A percentile compares a stretch with the other conserved stretches of the same genome.
Conservation (phyloP, 2,329 filamentous ascomycete species). For the Ophiostoma novo-ulmi region DNA sequence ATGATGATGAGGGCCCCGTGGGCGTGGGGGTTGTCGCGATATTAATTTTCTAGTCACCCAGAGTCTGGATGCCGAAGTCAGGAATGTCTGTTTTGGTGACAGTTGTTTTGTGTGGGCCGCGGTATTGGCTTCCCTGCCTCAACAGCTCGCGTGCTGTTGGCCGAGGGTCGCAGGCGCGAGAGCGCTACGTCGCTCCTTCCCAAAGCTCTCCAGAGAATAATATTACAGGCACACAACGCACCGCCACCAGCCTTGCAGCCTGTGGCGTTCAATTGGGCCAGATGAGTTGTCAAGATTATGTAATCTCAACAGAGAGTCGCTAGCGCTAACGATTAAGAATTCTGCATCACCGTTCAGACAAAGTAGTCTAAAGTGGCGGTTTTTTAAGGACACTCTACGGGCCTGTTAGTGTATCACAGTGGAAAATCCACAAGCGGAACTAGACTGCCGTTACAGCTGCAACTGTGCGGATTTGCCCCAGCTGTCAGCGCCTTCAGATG, state of each 20-base stretch:
- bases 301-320: neutral
- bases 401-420: neutral
- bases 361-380: neutral
- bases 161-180: neutral
- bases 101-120: neutral
- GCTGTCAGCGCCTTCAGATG: neutral
- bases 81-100: neutral
- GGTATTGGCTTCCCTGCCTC: neutral
- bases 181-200: neutral
- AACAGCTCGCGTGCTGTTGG: slow-evolving; percentile 3
- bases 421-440: slow-evolving; percentile 8
- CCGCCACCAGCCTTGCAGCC: slow-evolving; percentile 15
- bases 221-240: neutral
- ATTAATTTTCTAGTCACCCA: too few relatives aligned
- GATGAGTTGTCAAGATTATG: neutral
- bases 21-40: neutral
- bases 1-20: neutral
- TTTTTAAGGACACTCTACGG: neutral
- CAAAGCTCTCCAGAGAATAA: neutral
- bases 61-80: neutral
- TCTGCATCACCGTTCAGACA: neutral
- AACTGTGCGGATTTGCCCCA: neutral
- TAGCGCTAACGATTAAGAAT: neutral
- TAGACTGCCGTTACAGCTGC: slow-evolving; percentile 5
- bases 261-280: neutral